phyloP scores from a whole-genome alignment of 2,329 filamentous ascomycete genomes.

The Penicillium sp. region DNA sequence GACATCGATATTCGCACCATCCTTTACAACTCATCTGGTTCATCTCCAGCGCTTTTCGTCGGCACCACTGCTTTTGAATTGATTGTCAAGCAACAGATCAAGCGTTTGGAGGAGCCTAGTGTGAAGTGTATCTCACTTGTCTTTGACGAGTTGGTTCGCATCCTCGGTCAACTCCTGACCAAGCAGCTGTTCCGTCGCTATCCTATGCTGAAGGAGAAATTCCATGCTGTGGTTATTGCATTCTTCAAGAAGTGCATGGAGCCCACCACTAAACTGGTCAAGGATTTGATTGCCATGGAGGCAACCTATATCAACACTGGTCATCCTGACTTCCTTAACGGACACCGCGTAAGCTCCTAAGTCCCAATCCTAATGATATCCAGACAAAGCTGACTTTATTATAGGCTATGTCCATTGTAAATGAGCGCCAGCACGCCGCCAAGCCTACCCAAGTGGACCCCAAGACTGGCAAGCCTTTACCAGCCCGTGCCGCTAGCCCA shows the following conservation, averaged over 20 bases:
- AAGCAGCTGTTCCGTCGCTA: constrained; percentile 92
- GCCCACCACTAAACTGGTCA: constrained; percentile 94
- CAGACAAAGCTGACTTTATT: constrained; percentile 19
- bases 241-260: constrained; percentile 99
- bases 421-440: constrained; percentile 76
- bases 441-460: constrained; percentile 96
- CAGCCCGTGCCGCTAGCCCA: constrained; percentile 74
- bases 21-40: constrained; percentile 98
- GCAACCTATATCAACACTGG: constrained; percentile 97
- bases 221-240: constrained; percentile 83
- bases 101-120: constrained; percentile 91
- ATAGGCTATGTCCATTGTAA: constrained; percentile 93
- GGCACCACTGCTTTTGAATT: constrained; percentile 97
- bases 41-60: constrained; percentile 93
- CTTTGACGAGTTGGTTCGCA: constrained; percentile 95
- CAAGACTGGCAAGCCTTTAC: constrained; percentile 95
- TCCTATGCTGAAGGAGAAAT: constrained; percentile 93
- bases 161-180: constrained; percentile 82
- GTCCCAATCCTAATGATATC: not conserved
- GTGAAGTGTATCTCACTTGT: constrained; percentile 96
- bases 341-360: constrained; percentile 67
- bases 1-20: constrained; percentile 97
- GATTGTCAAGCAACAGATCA: constrained; percentile 98
- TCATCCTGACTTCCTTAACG: constrained; percentile 96
- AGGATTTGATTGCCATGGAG: constrained; percentile 92